Evolutionary conservation across 2,329 filamentous ascomycete species (phyloP).

Genomic region (Paracorniculantispora psalliotae): DNA sequence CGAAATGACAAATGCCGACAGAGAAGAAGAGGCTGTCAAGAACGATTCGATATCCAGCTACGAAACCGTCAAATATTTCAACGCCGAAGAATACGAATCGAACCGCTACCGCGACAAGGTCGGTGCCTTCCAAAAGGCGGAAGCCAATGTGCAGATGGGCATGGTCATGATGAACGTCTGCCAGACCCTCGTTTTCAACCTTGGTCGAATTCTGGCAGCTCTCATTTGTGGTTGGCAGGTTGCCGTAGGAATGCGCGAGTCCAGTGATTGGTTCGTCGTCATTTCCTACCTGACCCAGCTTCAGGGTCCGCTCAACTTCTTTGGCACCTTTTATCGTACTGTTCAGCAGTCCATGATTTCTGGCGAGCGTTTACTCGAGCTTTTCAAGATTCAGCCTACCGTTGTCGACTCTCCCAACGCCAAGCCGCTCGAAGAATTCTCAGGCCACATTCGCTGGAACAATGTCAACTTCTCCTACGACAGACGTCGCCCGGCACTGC

Average conservation of each 20-base stretch:
- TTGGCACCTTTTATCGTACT: slow-evolving; percentile 91
- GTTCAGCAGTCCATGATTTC: slow-evolving; percentile 98
- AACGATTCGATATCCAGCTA: slow-evolving; percentile 99
- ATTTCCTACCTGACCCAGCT: slow-evolving; percentile 76
- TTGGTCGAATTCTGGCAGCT: slow-evolving; percentile 66
- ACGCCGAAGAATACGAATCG: slow-evolving; percentile 76
- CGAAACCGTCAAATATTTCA: slow-evolving; percentile 90
- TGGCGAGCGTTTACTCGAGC: slow-evolving; percentile 85
- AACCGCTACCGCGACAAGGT: slow-evolving; percentile 67
- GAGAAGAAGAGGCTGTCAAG: slow-evolving; percentile 95
- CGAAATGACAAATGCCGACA: slow-evolving; percentile 89
- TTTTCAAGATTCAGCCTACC: slow-evolving; percentile 94
- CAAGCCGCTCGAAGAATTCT: slow-evolving; percentile 58
- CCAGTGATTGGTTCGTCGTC: slow-evolving; percentile 68
- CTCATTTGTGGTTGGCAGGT: slow-evolving; percentile 76
- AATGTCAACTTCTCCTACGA: slow-evolving; percentile 92
- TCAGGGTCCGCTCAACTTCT: slow-evolving; percentile 78
- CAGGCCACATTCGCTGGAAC: slow-evolving; percentile 80
- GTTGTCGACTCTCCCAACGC: slow-evolving; percentile 74
- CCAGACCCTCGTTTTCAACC: slow-evolving; percentile 75
- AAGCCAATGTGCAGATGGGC: slow-evolving; percentile 71
- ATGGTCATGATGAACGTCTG: slow-evolving; percentile 77
- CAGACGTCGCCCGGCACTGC: slow-evolving; percentile 74
- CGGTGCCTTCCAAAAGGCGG: slow-evolving; percentile 64
- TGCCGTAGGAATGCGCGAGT: slow-evolving; percentile 56